Percentiles rank a stretch among this genome's conserved stretches.
phyloP scores from a whole-genome alignment of 1,139 yeast species.

The Saccharomyces hybrid region DNA sequence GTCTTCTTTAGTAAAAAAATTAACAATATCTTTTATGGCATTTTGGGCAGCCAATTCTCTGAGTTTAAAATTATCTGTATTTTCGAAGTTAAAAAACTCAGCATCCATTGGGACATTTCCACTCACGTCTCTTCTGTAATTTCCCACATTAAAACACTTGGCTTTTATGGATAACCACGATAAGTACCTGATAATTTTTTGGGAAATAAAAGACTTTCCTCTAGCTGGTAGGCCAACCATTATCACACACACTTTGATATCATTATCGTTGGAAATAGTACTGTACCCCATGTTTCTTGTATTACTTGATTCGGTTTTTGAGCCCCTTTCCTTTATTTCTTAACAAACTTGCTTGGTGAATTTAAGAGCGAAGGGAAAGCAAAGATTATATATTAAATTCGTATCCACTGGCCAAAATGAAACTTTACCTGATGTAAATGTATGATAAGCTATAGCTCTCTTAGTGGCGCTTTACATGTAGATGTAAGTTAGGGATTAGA shows the following conservation, averaged over 20 bases:
- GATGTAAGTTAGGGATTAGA: not conserved
- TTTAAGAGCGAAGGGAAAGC: not conserved
- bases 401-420: not conserved
- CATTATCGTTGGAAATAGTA: slow-evolving; percentile 62
- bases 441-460: not conserved
- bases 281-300: slow-evolving; percentile 54
- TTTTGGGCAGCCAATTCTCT: slow-evolving; percentile 62
- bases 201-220: slow-evolving; percentile 62
- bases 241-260: slow-evolving; percentile 65
- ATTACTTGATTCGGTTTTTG: not conserved
- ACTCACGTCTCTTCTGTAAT: slow-evolving; percentile 57
- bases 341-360: not conserved
- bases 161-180: slow-evolving; percentile 89
- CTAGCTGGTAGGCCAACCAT: slow-evolving; percentile 69
- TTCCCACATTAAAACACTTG: slow-evolving; percentile 84
- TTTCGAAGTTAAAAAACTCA: slow-evolving; percentile 67
- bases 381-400: not conserved
- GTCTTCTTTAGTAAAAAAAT: slow-evolving; percentile 73
- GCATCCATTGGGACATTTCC: slow-evolving; percentile 54
- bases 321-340: not conserved
- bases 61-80: slow-evolving; percentile 53
- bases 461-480: not conserved
- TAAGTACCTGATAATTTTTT: slow-evolving; percentile 73
- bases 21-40: slow-evolving; percentile 79
- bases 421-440: not conserved